phyloP scores from a whole-genome alignment of 2,329 filamentous ascomycete genomes.

The Cordyceps militaris region DNA sequence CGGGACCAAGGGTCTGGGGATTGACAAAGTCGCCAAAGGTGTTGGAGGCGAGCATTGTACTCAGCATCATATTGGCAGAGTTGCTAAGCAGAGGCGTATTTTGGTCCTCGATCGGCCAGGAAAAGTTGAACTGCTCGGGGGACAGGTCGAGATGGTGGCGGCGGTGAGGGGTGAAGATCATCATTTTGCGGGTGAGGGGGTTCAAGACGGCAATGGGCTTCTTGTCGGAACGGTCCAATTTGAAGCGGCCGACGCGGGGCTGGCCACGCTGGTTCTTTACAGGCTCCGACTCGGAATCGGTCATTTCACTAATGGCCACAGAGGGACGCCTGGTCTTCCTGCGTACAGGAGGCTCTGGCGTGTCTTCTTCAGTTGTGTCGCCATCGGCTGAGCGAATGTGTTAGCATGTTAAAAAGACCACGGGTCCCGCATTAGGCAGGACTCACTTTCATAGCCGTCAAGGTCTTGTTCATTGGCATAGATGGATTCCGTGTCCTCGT shows the following conservation, averaged over 20 bases:
- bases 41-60: conserved; percentile 56
- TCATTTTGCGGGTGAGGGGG: conserved; percentile 52
- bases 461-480: conserved; percentile 35
- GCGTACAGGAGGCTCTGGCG: conserved; percentile 41
- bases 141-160: conserved; percentile 44
- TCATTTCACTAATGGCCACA: conserved; percentile 31
- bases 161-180: conserved; percentile 53
- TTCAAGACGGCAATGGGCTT: conserved; percentile 55
- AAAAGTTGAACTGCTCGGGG: conserved; percentile 47
- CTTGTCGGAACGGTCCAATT: conserved; percentile 44
- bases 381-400: conserved; percentile 43
- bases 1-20: conserved; percentile 62
- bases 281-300: conserved; percentile 45
- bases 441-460: conserved; percentile 56
- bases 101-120: conserved; percentile 36
- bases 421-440: conserved; percentile 16
- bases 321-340: conserved; percentile 41
- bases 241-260: conserved; percentile 48
- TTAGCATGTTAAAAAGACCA: conserved; percentile 30
- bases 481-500: conserved; percentile 21
- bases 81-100: conserved; percentile 56
- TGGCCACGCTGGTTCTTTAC: conserved; percentile 42
- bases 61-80: conserved; percentile 71
- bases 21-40: conserved; percentile 51
- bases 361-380: conserved; percentile 55